Evolutionary conservation across 192 early-diverging fungal species (phyloP).

Genomic region (Rhizophlyctis rosea): DNA sequence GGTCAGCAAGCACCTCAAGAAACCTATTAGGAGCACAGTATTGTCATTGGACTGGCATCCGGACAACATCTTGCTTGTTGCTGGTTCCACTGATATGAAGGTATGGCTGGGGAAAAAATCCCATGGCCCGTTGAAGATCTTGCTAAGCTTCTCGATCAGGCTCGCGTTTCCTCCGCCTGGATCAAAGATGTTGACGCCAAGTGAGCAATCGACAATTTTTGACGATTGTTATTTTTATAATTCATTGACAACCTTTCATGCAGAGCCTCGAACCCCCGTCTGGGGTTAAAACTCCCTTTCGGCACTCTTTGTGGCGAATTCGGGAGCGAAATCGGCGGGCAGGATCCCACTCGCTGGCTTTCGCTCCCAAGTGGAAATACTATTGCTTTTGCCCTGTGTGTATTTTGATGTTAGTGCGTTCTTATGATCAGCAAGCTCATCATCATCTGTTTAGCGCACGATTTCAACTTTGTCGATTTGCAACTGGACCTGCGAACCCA

Average conservation of each 20-base stretch:
- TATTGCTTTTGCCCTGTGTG: conserved; percentile 82
- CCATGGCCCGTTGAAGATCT: background rate
- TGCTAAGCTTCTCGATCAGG: conserved; percentile 32
- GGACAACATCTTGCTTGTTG: conserved; percentile 90
- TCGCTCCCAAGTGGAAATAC: conserved; percentile 85
- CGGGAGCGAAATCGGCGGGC: conserved; percentile 63
- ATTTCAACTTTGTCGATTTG: conserved; percentile 77
- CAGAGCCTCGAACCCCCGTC: conserved; percentile 50
- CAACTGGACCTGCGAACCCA: conserved; percentile 59
- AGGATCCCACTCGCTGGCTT: conserved; percentile 90
- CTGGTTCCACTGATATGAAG: conserved; percentile 63
- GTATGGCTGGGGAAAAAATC: no score
- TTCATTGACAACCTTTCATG: no score
- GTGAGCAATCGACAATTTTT: conserved; percentile 39
- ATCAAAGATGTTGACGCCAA: conserved; percentile 94
- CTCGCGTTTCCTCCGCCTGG: conserved; percentile 91
- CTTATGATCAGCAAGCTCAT: no score
- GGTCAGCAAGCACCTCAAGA: conserved; percentile 92
- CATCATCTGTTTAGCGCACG: no score
- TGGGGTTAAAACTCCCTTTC: conserved; percentile 94
- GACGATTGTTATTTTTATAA: background rate
- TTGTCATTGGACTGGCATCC: conserved; percentile 94
- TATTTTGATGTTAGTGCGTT: no score
- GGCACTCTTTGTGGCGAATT: conserved; percentile 90
- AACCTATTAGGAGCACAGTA: conserved; percentile 87